Conservation (phyloP, 2,329 filamentous ascomycete genomes). For the Scedosporium dehoogii region DNA sequence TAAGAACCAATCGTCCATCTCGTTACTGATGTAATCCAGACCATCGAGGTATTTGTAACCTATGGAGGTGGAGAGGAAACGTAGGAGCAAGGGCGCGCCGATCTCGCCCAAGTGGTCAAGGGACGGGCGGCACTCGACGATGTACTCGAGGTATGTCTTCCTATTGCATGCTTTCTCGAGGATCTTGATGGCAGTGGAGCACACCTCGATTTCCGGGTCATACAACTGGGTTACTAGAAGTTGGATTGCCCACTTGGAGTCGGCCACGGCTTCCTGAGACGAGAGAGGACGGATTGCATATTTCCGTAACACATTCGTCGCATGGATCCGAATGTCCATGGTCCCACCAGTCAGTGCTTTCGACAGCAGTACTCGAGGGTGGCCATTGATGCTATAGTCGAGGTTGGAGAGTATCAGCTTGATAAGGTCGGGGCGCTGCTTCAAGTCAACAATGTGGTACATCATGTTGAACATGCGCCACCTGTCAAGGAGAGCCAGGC, state of each 20-base stretch:
- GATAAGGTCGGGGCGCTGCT: constrained; percentile 83
- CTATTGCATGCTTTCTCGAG: constrained; percentile 95
- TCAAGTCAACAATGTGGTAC: constrained; percentile 92
- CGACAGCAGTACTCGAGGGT: constrained; percentile 83
- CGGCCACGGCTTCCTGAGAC: constrained; percentile 35
- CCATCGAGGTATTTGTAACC: constrained; percentile 97
- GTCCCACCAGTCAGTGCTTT: constrained; percentile 88
- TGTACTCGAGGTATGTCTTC: constrained; percentile 83
- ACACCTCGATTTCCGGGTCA: constrained; percentile 93
- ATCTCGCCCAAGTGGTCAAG: constrained; percentile 95
- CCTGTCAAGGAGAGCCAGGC: constrained; percentile 80
- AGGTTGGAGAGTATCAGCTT: constrained; percentile 82
- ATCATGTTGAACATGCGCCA: constrained; percentile 99
- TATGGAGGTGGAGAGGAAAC: constrained; percentile 91
- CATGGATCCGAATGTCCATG: constrained; percentile 83
- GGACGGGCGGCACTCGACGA: constrained; percentile 90
- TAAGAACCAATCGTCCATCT: constrained; percentile 99
- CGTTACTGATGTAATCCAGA: constrained; percentile 95
- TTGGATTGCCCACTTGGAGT: constrained; percentile 93
- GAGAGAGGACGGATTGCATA: constrained; percentile 54
- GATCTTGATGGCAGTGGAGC: constrained; percentile 92
- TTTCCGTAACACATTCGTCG: constrained; percentile 77
- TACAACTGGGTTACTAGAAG: constrained; percentile 97
- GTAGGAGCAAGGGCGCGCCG: constrained; percentile 79
- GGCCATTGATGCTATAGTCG: constrained; percentile 81